These are phyloP conservation scores for Tirmania nivea DNA, from an alignment of 495 filamentous ascomycete genomes.

Conservation along the genomic window DNA sequence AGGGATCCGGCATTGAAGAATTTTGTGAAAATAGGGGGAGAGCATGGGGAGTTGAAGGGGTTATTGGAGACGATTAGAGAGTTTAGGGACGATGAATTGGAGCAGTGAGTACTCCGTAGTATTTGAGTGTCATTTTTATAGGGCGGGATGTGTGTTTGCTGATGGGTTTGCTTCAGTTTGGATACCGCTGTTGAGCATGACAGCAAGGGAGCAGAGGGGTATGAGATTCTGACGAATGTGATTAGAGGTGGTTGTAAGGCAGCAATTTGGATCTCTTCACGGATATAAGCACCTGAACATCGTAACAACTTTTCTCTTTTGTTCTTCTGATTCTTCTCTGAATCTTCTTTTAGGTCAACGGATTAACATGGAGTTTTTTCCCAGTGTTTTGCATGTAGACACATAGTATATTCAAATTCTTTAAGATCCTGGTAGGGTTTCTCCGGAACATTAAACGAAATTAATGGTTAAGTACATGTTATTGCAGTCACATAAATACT, in stretches of 20 bases:
- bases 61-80: slow-evolving; percentile 52
- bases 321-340: too few relatives aligned
- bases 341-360: too few relatives aligned
- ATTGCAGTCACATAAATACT: too few relatives aligned
- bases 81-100: slow-evolving; percentile 88
- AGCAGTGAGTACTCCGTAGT: slow-evolving; percentile 30
- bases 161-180: slow-evolving; percentile 20
- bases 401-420: too few relatives aligned
- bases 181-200: slow-evolving; percentile 89
- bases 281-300: not conserved
- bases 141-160: too few relatives aligned
- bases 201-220: slow-evolving; percentile 65
- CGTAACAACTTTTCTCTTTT: too few relatives aligned
- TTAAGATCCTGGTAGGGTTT: too few relatives aligned
- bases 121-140: not conserved
- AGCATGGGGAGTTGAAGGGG: slow-evolving; percentile 56
- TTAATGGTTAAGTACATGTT: too few relatives aligned
- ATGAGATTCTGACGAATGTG: slow-evolving; percentile 69
- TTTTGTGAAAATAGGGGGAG: slow-evolving; percentile 28
- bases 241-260: slow-evolving; percentile 73
- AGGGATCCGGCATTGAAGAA: slow-evolving; percentile 21
- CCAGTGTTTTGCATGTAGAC: too few relatives aligned
- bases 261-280: slow-evolving; percentile 54
- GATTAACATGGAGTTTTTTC: too few relatives aligned
- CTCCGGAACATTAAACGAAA: too few relatives aligned